phyloP scores from a whole-genome alignment of 306 rosid genomes.

The Prunus mongolica region DNA sequence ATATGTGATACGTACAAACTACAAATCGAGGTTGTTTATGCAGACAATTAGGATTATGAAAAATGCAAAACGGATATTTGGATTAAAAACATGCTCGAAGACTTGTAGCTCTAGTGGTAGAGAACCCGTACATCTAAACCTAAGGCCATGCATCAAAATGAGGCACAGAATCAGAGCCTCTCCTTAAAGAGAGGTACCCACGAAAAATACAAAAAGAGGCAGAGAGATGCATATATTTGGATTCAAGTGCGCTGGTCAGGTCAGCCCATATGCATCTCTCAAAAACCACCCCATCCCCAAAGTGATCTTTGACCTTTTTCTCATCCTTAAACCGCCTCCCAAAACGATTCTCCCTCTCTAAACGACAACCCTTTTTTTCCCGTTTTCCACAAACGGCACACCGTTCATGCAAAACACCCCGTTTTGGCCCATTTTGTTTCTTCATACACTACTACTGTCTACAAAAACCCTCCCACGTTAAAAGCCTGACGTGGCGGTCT shows the following conservation, averaged over 20 bases:
- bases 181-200: background rate
- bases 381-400: background rate
- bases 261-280: no score
- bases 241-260: background rate
- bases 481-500: constrained; percentile 9
- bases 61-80: no score
- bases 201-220: background rate
- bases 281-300: no score
- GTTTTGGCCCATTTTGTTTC: background rate
- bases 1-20: no score
- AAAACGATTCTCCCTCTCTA: background rate
- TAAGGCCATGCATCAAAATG: background rate
- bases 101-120: no score
- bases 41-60: no score
- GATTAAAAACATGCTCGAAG: no score
- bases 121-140: no score
- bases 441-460: background rate
- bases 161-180: background rate
- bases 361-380: background rate
- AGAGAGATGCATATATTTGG: background rate
- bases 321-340: background rate
- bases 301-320: background rate
- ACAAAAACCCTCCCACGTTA: background rate
- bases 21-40: no score
- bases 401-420: background rate